Base-by-base conservation (phyloP, 345 rosid genomes). In the Populus ilicifolia region DNA sequence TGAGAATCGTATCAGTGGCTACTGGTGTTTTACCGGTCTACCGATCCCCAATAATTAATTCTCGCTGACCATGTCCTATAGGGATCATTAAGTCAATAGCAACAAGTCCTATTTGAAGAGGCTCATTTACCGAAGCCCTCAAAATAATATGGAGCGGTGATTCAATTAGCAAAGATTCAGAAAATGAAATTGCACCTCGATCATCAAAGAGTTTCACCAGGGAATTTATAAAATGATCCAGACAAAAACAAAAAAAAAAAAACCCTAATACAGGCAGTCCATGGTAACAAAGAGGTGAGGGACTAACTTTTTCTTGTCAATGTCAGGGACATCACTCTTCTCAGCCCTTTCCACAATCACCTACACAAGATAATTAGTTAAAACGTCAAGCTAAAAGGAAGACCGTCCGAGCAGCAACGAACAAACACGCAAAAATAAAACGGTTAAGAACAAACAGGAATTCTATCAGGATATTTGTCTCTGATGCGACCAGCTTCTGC, bases 381-480 rank as follows among this genome's bases (percentile, higher is more conserved):
- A 14, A 38, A 71, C 5, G 69, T 16, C 30, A 23, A 20, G 4
- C 17, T 13, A n/a, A 25, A 8, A 50, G 39, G 44, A 35, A 71
- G 13, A 4, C 36, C 36, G 36, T 33, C 36, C 36, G 5, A 33
- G 36, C 36, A 33, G 63, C 20, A 13, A 39, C 8, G 54, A 20
- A 33, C 65, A 67, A 16, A 64, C 4, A 73, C 35, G 12, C 36
- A 67, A 41, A 67, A 5, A 27, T 11, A 13, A 68, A 0, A 35
- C 5, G 71, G 23, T 35, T 35, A 35, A 0, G 1, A 75, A 50
- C 5, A 67, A 79, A 94, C 98, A 1, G 97, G 99, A 67, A 96
- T 96, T 90, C 99, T 89, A 76, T 96, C 99, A 0, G 97, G 96
- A 79, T 96, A 96, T 81, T 93, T 96, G 78, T 95, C 99, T 83